Evolutionary conservation across 2,329 filamentous ascomycete species (phyloP), one percentile per base, ranked within the genome.

Genomic region (Mycosphaerella sp.): DNA sequence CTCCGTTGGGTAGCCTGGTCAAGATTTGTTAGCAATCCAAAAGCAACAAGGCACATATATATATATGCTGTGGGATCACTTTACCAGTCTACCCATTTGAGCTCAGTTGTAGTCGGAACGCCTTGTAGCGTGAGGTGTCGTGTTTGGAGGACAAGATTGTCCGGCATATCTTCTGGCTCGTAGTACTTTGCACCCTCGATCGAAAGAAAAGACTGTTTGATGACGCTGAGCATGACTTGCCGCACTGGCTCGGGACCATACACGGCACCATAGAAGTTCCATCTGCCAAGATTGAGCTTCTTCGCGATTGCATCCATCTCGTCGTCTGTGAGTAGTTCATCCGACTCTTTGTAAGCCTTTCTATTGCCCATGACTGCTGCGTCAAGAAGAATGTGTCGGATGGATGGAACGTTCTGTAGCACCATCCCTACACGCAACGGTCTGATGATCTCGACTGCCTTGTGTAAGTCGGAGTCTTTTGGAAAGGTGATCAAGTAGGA

Each of bases 251-350:
- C 39, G 10, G 69, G 67, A 0, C 70, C 70, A 48, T 72, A 72
- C 8, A 70, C 68, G 17, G 75, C 74, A 12, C 76, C 76, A 61
- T 79, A 79, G 64, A 78, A 78, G 49, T 76, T 73, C 76, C 77
- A 79, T 1, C 73, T 64, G n/a, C 74, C 74, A 0, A 78, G 66
- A 32, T 70, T 67, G 4, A 76, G 69, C 45, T 70, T 66, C 26
- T 64, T 60, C 2, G 73, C 72, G 5, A 77, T 73, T 1, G 53
- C 63, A 36, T 76, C 72, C 2, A 76, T 56, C 39, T 73, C 73
- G 1, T 61, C 66, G 29, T 76, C 72, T 1, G 57, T 67, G 1
- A 77, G 59, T 0, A 72, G 70, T 10, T 65, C 66, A n/a, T 65
- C 58, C 3, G 54, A 45, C 36, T 45, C 32, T 44, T 57, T 57